A percentile compares a stretch with the other conserved stretches of the same genome.
phyloP scores from a whole-genome alignment of 176 grass and related monocot species.

The Aechmea fasciata region DNA sequence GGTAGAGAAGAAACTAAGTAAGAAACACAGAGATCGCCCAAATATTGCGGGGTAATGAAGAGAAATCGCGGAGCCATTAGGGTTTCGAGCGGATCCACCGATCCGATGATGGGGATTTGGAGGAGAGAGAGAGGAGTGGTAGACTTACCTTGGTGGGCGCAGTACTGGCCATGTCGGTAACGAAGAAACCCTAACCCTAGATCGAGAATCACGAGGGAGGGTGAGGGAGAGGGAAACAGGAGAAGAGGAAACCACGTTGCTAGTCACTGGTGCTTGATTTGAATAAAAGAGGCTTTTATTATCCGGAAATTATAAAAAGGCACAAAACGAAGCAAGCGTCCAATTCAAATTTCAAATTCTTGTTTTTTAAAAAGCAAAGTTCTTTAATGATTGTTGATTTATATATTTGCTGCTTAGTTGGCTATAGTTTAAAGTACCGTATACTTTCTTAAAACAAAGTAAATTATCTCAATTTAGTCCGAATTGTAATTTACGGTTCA shows the following conservation, averaged over 20 bases:
- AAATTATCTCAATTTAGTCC: too few relatives aligned
- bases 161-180: slow-evolving; percentile 25
- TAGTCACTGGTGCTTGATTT: neutral
- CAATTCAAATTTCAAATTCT: too few relatives aligned
- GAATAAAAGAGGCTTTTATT: too few relatives aligned
- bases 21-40: slow-evolving; percentile 6
- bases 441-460: too few relatives aligned
- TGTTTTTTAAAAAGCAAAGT: too few relatives aligned
- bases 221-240: neutral
- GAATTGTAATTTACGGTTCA: too few relatives aligned
- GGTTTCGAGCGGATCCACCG: neutral
- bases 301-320: too few relatives aligned
- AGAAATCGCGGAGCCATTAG: neutral
- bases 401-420: too few relatives aligned
- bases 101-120: neutral
- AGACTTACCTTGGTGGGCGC: slow-evolving; percentile 32
- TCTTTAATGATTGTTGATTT: too few relatives aligned
- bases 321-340: too few relatives aligned
- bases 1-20: slow-evolving; percentile 10
- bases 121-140: neutral
- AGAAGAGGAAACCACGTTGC: neutral
- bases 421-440: too few relatives aligned
- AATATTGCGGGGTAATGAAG: neutral
- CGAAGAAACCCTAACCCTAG: slow-evolving; percentile 2
- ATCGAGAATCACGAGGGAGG: slow-evolving; percentile 6